Base-by-base conservation (phyloP, 2,329 filamentous ascomycete genomes). In the Rhinocladiella similis region DNA sequence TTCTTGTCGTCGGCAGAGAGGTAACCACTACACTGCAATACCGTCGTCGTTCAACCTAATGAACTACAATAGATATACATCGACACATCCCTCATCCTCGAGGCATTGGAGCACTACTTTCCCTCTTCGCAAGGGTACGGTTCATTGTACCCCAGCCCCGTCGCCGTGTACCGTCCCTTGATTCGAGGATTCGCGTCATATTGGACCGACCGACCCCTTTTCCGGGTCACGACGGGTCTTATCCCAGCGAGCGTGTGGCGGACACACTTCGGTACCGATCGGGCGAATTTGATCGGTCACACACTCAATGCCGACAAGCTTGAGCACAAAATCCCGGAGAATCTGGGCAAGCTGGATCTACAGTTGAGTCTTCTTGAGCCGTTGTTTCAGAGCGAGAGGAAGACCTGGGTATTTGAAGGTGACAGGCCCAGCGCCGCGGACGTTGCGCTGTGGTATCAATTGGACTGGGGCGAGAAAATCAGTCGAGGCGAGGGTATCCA, bases 1-100 rank as follows among this genome's bases (percentile, higher is more conserved):
- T 90, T 48, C 71, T 90, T 46, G 73, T 82, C 16, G 84, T 89
- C 63, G 86, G 85, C 12, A 77, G 81, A 7, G 83, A 88, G 47
- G 56, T 65, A 49, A 48, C 50, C 6, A 14, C 14, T 7, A 47
- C 42, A 2, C 25, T 10, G 18, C 35, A 6, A 35, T 14, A 35
- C 29, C 7, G 29, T 35, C 25, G 5, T 41, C 38, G 2, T 36
- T 18, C 25, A 3, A n/a, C n/a, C n/a, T 7, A 14, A 20, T 6
- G 10, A 36, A 9, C 16, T 14, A 27, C 41, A 36, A 18, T n/a
- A 62, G 54, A 53, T 59, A 19, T 62, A 63, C 48, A 61, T 63
- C 50, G 63, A 65, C 57, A 65, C 63, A 4, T 60, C 58, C 1
- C 46, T 63, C 18, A 63, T 63, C 33, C 20, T 60, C 20, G 61